A percentile compares a stretch with the other conserved stretches of the same genome.
These are phyloP conservation scores for Lepidium africanum DNA, from an alignment of 345 rosid genomes.

Conservation along the genomic window DNA sequence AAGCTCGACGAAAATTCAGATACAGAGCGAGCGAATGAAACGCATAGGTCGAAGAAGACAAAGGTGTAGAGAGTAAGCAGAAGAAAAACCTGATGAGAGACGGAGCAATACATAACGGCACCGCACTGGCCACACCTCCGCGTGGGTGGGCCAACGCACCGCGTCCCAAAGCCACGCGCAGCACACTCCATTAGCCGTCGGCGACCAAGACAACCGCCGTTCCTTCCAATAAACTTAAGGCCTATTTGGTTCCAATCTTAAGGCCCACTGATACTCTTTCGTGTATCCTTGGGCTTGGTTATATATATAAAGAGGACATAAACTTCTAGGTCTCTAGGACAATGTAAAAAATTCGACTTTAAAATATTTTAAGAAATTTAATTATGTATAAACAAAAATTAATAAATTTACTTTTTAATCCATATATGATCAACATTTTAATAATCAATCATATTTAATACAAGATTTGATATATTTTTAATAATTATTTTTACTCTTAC, in stretches of 20 bases:
- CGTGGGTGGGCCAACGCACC: conserved; percentile 58
- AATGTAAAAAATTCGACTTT: too few relatives aligned
- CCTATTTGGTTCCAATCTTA: not conserved
- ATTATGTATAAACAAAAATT: too few relatives aligned
- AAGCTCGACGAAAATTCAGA: not conserved
- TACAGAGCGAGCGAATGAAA: not conserved
- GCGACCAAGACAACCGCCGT: not conserved
- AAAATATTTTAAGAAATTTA: too few relatives aligned
- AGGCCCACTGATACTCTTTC: not conserved
- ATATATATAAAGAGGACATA: too few relatives aligned
- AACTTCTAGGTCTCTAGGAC: too few relatives aligned
- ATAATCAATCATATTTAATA: too few relatives aligned
- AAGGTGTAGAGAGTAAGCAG: not conserved
- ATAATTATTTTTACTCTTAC: too few relatives aligned
- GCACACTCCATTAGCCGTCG: conserved; percentile 67
- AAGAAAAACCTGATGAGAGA: conserved; percentile 62
- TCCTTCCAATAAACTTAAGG: not conserved
- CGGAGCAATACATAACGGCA: conserved; percentile 82
- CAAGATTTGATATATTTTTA: too few relatives aligned
- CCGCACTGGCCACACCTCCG: conserved; percentile 69
- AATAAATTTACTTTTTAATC: too few relatives aligned
- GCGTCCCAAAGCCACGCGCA: conserved; percentile 50
- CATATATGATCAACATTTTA: too few relatives aligned
- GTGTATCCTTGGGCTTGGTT: too few relatives aligned
- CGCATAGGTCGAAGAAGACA: not conserved